Base-by-base conservation (phyloP, 441 rosid species). In the Jatropha podagrica region DNA sequence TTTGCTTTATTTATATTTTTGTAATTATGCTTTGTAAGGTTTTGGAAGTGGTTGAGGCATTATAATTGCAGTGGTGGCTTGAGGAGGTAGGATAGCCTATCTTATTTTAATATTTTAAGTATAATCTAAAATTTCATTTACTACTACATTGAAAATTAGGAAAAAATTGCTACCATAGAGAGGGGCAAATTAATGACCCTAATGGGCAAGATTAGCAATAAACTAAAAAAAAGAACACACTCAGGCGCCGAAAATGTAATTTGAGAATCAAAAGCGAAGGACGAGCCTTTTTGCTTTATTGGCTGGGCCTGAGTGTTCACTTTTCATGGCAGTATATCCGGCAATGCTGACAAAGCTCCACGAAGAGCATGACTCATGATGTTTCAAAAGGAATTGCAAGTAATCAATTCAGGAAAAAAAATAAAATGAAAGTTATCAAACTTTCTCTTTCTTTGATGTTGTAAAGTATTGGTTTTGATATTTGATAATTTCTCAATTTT, bases 41-140 rank as follows among this genome's bases (percentile, higher is more conserved):
- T 17, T 15, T 52, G n/a, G 61, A 41, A 26, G 79, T 65, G 46
- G 65, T 54, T 38, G 60, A 71, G 56, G 79, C 69, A 69, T 66
- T 55, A 32, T 15, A n/a, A 49, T 41, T 46, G 13, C 4, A 15
- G 14, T 32, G 32, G 52, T 42, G 55, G 64, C 27, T 32, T 20
- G 8, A 8, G 41, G 72, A 37, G 40, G 9, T 18, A 10, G 7
- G 18, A 41, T 6, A 27, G 26, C 14, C 26, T 10, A 18, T 8
- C 58, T 26, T 46, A 20, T 17, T 6, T n/a, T 18, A 56, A 37
- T 32, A 10, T 12, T 61, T 61, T 56, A 20, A 7, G 10, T 1
- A 41, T 9, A 41, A n/a, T 42, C 17, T 61, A 32, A 26, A 13
- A 32, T 65, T 65, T 42, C 8, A 65, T 42, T 17, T 6, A 3